phyloP scores from a whole-genome alignment of 2,329 filamentous ascomycete genomes.

The Colletotrichum sojae region DNA sequence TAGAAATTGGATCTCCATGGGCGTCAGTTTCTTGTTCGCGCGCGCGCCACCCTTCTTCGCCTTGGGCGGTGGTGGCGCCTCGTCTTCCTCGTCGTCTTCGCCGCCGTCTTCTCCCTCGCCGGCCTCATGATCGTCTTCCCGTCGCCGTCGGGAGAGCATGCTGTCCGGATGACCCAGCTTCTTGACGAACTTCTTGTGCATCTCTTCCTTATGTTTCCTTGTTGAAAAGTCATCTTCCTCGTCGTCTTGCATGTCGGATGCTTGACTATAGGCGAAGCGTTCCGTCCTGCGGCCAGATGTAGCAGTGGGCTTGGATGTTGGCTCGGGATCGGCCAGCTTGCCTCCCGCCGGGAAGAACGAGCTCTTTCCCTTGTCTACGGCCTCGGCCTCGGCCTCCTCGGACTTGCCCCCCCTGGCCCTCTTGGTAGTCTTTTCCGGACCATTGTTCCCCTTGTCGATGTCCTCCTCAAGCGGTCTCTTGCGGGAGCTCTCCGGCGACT shows the following conservation, averaged over 20 bases:
- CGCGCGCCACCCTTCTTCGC: slow-evolving; percentile 75
- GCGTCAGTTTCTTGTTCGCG: slow-evolving; percentile 83
- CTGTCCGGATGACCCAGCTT: slow-evolving; percentile 91
- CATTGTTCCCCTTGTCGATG: slow-evolving; percentile 59
- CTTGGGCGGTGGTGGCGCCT: slow-evolving; percentile 61
- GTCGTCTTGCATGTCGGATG: slow-evolving; percentile 51
- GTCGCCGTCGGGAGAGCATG: slow-evolving; percentile 75
- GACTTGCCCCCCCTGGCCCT: slow-evolving; percentile 57
- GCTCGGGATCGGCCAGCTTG: slow-evolving; percentile 44
- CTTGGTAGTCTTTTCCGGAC: slow-evolving; percentile 58
- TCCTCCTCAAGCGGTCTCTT: slow-evolving; percentile 69
- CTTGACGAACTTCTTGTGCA: slow-evolving; percentile 90
- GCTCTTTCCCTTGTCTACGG: slow-evolving; percentile 53
- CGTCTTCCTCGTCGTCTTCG: slow-evolving; percentile 70
- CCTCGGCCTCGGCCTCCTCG: slow-evolving; percentile 46
- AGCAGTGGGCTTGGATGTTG: slow-evolving; percentile 43
- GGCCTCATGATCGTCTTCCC: slow-evolving; percentile 66
- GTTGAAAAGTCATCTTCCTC: slow-evolving; percentile 61
- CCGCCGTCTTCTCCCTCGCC: slow-evolving; percentile 68
- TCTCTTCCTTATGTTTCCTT: slow-evolving; percentile 73
- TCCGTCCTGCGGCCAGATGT: slow-evolving; percentile 59
- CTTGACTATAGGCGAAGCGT: slow-evolving; percentile 66
- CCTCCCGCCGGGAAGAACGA: slow-evolving; percentile 49
- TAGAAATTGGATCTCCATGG: slow-evolving; percentile 92
- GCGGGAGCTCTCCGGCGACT: slow-evolving; percentile 50